Base-by-base conservation (phyloP, 208 protist species). In the Wallacemonas rigidus region DNA sequence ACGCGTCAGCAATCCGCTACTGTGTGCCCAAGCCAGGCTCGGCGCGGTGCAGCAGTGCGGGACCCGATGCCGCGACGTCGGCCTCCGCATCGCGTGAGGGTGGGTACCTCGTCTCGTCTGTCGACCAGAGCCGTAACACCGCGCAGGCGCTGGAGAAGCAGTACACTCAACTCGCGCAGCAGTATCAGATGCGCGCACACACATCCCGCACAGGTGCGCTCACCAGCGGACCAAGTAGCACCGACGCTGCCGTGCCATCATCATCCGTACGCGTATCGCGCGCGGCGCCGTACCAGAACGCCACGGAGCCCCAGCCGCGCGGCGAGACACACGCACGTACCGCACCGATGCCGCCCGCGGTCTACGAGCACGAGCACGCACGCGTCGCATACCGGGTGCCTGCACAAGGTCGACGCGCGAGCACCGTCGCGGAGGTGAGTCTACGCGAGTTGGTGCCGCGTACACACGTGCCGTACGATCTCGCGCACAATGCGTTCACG, bases 81-180 rank as follows among this genome's bases (percentile, higher is more conserved):
- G n/a, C 36, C 36, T 9, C 36, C 9, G 14, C 14, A 9, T 8
- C 39, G 36, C 9, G 36, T 8, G 40, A 50, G 4, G 43, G 43
- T 41, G 60, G 40, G 6, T 45, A 45, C 43, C 40, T 65, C 4
- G 40, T 44, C 41, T 53, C 60, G n/a, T 65, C 60, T 14, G 72
- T 77, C 1, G 77, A 82, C 43, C 56, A 48, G 35, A 65, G 74
- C 17, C 77, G 72, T n/a, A 43, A 51, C 3, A 71, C 69, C 53
- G 77, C 72, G 26, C 15, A 45, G 11, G 69, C 53, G 17, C 43
- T 78, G 41, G 71, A 67, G 38, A n/a, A 14, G 48, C 0, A 17
- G n/a, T 85, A 85, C 57, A 48, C 38, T 1, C 56, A 57, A 35
- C 71, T 85, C 14, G 80, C 75, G 36, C 40, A 70, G 3, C 57